Base-by-base conservation (phyloP, 1,284 basidiomycete species). In the Boletellus dicymbophilus region DNA sequence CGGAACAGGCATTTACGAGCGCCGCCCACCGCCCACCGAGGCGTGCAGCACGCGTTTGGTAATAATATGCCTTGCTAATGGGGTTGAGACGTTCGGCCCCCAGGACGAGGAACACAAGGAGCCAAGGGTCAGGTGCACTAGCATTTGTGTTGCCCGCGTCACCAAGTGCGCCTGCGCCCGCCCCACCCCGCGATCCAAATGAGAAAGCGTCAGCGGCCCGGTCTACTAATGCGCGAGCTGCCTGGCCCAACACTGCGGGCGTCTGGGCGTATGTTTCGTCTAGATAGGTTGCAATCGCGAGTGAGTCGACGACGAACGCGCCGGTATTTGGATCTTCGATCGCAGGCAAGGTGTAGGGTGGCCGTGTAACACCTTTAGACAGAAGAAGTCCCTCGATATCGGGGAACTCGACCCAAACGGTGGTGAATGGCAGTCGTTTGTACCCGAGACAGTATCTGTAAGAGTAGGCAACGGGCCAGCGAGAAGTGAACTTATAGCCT, bases 211-310 rank as follows among this genome's bases (percentile, higher is more conserved):
- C 38, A 1, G 15, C 37, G 3, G 26, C 4, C 2, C 12, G 13
- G 22, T 54, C 49, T 5, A 63, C n/a, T 5, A 22, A 1, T 2
- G n/a, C 37, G 13, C 20, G 43, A 4, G 34, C 43, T 1, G 36
- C 38, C 2, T 49, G 44, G 13, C 26, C 43, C 33, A 52, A 9
- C 16, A 65, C 49, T 4, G 34, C 45, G 1, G 69, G 73, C 1
- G 66, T 69, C 21, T 69, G 60, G 0, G 75, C 73, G 54, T 77
- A 79, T 4, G 69, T 68, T 13, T 63, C 56, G 42, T 80, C 78
- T 22, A 80, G 58, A 56, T 78, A 78, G 15, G 65, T 57, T 0
- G 73, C 66, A 43, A 78, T 77, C 23, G 60, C 56, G 13, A 57
- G 37, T 2, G 73, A 76, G 21, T 76, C 72, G 7, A 65, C 46